These are phyloP conservation scores for Suillus fuscotomentosus DNA, from an alignment of 768 basidiomycete genomes.

Conservation along the genomic window DNA sequence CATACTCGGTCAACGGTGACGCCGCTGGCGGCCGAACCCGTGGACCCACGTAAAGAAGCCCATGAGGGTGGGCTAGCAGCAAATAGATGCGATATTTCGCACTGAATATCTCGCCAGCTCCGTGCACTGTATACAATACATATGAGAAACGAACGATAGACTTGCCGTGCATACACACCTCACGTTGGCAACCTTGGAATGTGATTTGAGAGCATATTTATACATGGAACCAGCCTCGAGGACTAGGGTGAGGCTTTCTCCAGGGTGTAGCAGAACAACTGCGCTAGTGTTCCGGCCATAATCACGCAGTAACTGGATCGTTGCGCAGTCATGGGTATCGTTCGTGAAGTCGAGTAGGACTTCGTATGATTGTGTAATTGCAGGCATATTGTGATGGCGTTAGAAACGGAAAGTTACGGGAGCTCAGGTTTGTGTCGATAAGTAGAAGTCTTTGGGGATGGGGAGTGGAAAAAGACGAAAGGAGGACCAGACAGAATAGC, in stretches of 20 bases:
- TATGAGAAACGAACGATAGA: slow-evolving; percentile 5
- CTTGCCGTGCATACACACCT: slow-evolving; percentile 44
- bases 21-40: slow-evolving; percentile 43
- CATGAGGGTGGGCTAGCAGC: slow-evolving; percentile 34
- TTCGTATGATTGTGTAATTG: slow-evolving; percentile 56
- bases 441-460: slow-evolving; percentile 7
- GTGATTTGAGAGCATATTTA: slow-evolving; percentile 66
- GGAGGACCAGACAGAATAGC: slow-evolving; percentile 8
- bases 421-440: slow-evolving; percentile 18
- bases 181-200: slow-evolving; percentile 64
- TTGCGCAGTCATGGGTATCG: slow-evolving; percentile 62
- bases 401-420: slow-evolving; percentile 31
- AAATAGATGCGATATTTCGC: slow-evolving; percentile 61
- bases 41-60: slow-evolving; percentile 29
- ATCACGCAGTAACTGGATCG: slow-evolving; percentile 62
- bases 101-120: slow-evolving; percentile 64
- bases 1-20: slow-evolving; percentile 65
- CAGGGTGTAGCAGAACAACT: slow-evolving; percentile 57
- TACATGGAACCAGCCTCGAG: slow-evolving; percentile 69
- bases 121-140: slow-evolving; percentile 44
- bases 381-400: slow-evolving; percentile 48
- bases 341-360: slow-evolving; percentile 69
- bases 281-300: slow-evolving; percentile 56
- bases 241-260: slow-evolving; percentile 63
- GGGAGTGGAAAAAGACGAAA: slow-evolving; percentile 15